Base-by-base conservation (phyloP, 2,329 filamentous ascomycete species). In the Fusarium liriodendri region DNA sequence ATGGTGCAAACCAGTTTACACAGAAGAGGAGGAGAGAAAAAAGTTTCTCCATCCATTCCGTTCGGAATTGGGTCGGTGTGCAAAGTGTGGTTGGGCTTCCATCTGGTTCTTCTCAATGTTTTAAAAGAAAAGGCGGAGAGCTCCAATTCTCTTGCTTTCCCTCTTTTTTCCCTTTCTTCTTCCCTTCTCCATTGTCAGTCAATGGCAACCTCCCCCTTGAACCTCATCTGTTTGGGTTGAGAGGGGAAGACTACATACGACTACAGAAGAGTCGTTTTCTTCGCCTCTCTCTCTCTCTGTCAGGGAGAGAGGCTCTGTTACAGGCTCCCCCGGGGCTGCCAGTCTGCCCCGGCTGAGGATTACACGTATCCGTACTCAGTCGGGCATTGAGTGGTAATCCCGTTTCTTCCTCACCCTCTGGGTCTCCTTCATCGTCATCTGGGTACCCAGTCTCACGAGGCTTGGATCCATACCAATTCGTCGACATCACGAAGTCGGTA, bases 171-270 rank as follows among this genome's bases (percentile, higher is more conserved):
- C 33, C 20, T 38, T 71, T 54, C 69, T 68, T 66, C 68, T 66
- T 65, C 67, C 66, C 60, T 63, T 74, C 67, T 71, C 71, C 59
- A 42, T 66, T 60, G 52, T 66, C 71, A 65, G 58, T 74, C 67
- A 62, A 64, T 67, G 65, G 69, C 63, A 72, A 47, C 57, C 61
- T 58, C 59, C 72, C 69, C 74, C 62, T 57, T 75, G 71, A 72
- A 66, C 71, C 72, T 75, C 61, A 60, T 47, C 47, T 70, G 29
- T 59, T 59, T 64, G 29, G 72, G 72, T 76, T 70, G 73, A 77
- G 75, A 77, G 70, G 70, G 66, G 67, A 66, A 64, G 71, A 71
- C 52, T 52, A 61, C 35, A 62, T 33, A 65, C 35, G 32, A 62
- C 52, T 29, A 33, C 27, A 52, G 13, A 55, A 38, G 40, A 69